phyloP scores from a whole-genome alignment of 2,329 filamentous ascomycete species.

The Aureobasidium sp. region DNA sequence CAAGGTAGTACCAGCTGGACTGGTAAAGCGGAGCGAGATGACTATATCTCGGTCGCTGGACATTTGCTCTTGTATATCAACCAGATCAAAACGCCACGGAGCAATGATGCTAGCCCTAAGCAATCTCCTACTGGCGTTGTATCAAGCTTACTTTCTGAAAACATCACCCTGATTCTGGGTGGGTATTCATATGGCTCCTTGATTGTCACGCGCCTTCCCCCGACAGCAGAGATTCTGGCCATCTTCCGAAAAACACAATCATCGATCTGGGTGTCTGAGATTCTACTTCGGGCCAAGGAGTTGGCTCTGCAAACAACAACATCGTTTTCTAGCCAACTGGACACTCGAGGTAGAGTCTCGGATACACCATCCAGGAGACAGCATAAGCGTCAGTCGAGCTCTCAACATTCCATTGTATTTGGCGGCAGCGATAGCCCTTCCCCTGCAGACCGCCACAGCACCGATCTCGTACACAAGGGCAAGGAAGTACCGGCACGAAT shows the following conservation, averaged over 20 bases:
- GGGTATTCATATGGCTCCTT: slow-evolving; percentile 92
- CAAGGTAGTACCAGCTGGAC: slow-evolving; percentile 82
- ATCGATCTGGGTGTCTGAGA: slow-evolving; percentile 59
- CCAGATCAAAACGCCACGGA: background rate
- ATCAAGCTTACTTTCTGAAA: background rate
- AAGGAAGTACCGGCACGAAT: slow-evolving; percentile 25
- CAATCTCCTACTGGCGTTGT: background rate
- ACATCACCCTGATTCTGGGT: slow-evolving; percentile 51
- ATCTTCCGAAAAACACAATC: slow-evolving; percentile 48
- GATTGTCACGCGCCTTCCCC: slow-evolving; percentile 66
- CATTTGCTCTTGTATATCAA: slow-evolving; percentile 67
- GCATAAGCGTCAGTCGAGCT: slow-evolving; percentile 15
- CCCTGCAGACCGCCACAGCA: background rate
- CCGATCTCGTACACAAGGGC: slow-evolving; percentile 17
- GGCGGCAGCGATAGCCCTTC: slow-evolving; percentile 35
- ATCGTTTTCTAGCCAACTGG: slow-evolving; percentile 22
- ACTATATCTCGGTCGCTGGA: slow-evolving; percentile 77
- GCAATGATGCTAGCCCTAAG: background rate
- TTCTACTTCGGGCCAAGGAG: slow-evolving; percentile 61
- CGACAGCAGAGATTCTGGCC: slow-evolving; percentile 48
- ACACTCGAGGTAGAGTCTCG: slow-evolving; percentile 28
- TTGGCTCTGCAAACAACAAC: slow-evolving; percentile 56
- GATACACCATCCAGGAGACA: slow-evolving; percentile 19
- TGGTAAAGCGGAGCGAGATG: slow-evolving; percentile 67
- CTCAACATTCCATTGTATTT: slow-evolving; percentile 28